Percentiles rank a stretch among this genome's conserved stretches.
phyloP scores from a whole-genome alignment of 2,329 filamentous ascomycete genomes.

The Gaeumannomyces tritici region DNA sequence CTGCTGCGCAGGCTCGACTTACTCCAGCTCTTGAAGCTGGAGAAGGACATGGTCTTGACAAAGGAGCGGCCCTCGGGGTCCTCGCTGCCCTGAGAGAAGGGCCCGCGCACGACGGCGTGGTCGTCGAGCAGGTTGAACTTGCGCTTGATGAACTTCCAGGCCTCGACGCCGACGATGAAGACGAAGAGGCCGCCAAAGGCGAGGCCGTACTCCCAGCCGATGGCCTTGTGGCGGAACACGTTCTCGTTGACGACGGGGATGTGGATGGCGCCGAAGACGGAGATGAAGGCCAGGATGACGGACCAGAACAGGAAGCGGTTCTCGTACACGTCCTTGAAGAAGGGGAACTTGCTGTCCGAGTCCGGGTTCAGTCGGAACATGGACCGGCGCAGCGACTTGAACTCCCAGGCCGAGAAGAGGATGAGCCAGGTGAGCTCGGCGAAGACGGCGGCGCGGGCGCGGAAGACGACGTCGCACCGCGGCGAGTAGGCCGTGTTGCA shows the following conservation, averaged over 20 bases:
- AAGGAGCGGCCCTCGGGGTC: conserved; percentile 34
- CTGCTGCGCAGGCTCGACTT: background rate
- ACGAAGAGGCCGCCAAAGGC: conserved; percentile 53
- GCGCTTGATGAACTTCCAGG: conserved; percentile 64
- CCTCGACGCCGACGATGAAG: conserved; percentile 59
- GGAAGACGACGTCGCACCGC: conserved; percentile 52
- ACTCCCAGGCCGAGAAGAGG: conserved; percentile 68
- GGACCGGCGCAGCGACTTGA: conserved; percentile 62
- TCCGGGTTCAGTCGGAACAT: conserved; percentile 58
- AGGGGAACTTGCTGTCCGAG: conserved; percentile 36
- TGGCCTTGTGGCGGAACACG: conserved; percentile 64
- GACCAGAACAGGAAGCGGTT: conserved; percentile 66
- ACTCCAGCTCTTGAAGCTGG: conserved; percentile 33
- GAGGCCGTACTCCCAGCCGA: conserved; percentile 68
- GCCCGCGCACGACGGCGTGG: conserved; percentile 35
- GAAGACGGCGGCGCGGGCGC: conserved; percentile 63
- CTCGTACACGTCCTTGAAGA: conserved; percentile 54
- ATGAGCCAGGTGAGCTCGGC: conserved; percentile 66
- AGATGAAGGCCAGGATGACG: conserved; percentile 49
- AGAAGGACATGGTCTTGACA: conserved; percentile 38
- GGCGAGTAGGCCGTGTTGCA: conserved; percentile 54
- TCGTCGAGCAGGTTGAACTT: conserved; percentile 41
- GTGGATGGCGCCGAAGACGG: conserved; percentile 60
- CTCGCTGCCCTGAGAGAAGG: conserved; percentile 43
- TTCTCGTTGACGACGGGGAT: conserved; percentile 60